Percentiles rank a stretch among this genome's conserved stretches.
These are phyloP conservation scores for Maudiozyma humilis DNA, from an alignment of 1,139 yeast species.

Conservation along the genomic window DNA sequence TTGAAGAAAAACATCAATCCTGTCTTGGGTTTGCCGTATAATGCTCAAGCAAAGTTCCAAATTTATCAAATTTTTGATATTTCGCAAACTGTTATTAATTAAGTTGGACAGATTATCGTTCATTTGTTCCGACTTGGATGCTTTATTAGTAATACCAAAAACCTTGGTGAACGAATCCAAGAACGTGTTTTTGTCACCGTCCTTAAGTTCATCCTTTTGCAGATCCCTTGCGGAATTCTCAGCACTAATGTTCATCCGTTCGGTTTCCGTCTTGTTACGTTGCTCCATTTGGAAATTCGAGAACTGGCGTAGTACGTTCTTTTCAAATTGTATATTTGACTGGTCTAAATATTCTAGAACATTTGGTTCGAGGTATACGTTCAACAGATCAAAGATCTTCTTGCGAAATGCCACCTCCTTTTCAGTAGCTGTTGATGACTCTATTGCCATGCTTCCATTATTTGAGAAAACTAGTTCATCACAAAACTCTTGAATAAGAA, in stretches of 20 bases:
- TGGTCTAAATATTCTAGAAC: slow-evolving; percentile 36
- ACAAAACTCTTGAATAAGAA: slow-evolving; percentile 23
- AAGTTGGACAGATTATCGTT: slow-evolving; percentile 45
- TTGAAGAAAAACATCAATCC: slow-evolving; percentile 33
- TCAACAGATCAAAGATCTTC: slow-evolving; percentile 27
- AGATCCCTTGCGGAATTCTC: slow-evolving; percentile 3
- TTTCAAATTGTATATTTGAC: slow-evolving; percentile 33
- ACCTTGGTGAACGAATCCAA: slow-evolving; percentile 58
- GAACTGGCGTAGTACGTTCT: slow-evolving; percentile 29
- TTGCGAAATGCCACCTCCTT: slow-evolving; percentile 16
- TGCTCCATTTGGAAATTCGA: slow-evolving; percentile 31
- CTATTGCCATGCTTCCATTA: slow-evolving; percentile 28
- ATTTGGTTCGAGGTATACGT: slow-evolving; percentile 33
- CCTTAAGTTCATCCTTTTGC: slow-evolving; percentile 2
- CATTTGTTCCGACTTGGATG: slow-evolving; percentile 35
- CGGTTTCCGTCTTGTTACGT: slow-evolving; percentile 23
- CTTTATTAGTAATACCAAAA: slow-evolving; percentile 40
- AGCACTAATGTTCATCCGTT: slow-evolving; percentile 6
- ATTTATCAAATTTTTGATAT: slow-evolving; percentile 38
- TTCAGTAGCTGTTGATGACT: not conserved
- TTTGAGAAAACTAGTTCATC: slow-evolving; percentile 23
- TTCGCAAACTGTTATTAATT: slow-evolving; percentile 37
- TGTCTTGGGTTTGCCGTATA: slow-evolving; percentile 38
- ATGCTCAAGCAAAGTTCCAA: slow-evolving; percentile 39
- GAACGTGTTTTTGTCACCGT: slow-evolving; percentile 31